Evolutionary conservation across 805 yeast genomes (phyloP).

Genomic region (Isabelozyma gotoi): DNA sequence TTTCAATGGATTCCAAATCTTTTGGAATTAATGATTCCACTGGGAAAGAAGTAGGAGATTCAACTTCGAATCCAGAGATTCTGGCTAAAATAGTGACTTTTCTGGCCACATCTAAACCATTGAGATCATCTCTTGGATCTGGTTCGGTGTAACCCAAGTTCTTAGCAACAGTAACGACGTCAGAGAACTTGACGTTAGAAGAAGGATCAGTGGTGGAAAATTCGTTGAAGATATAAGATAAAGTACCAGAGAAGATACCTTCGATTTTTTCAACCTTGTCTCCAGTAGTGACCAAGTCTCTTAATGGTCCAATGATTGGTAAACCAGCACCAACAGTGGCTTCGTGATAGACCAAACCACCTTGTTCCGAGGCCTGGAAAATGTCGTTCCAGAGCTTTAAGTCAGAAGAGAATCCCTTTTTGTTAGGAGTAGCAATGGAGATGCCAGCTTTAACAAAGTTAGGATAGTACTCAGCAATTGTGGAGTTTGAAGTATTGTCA

Average conservation of each 20-base stretch:
- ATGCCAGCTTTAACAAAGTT: constrained; percentile 71
- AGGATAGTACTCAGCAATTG: constrained; percentile 77
- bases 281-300: constrained; percentile 88
- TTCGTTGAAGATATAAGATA: constrained; percentile 92
- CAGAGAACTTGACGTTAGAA: constrained; percentile 73
- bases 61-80: constrained; percentile 80
- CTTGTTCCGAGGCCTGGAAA: constrained; percentile 52
- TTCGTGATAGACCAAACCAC: constrained; percentile 90
- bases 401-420: constrained; percentile 90
- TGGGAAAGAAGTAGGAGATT: constrained; percentile 89
- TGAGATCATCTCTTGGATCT: constrained; percentile 98
- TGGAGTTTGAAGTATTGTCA: constrained; percentile 89
- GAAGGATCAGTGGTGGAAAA: constrained; percentile 69
- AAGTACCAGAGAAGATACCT: constrained; percentile 95
- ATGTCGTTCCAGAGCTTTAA: constrained; percentile 74
- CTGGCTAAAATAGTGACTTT: constrained; percentile 96
- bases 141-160: constrained; percentile 96
- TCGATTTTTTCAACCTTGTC: constrained; percentile 89
- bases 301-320: constrained; percentile 86
- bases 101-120: constrained; percentile 98
- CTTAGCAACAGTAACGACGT: constrained; percentile 86
- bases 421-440: constrained; percentile 97
- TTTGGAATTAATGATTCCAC: constrained; percentile 92
- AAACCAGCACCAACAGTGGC: constrained; percentile 99
- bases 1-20: constrained; percentile 68